Evolutionary conservation across 371 early-diverging fungal species (phyloP).

Genomic region (Mortierella sp.): DNA sequence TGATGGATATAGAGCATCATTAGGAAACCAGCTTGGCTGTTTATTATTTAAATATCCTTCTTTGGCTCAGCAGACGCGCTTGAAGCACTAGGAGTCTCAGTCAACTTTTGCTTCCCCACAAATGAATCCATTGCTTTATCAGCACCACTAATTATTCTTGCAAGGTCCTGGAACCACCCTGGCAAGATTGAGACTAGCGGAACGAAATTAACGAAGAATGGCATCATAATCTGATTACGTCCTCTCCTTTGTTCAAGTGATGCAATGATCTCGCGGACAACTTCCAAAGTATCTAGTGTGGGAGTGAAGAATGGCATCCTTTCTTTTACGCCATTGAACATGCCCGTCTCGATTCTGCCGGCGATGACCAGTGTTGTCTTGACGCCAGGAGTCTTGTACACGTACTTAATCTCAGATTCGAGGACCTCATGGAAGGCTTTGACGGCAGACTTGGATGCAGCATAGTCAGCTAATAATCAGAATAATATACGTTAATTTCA

Average conservation of each 20-base stretch:
- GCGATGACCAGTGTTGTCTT: conserved; percentile 61
- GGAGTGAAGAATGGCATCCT: conserved; percentile 62
- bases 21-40: neutral
- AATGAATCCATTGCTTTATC: conserved; percentile 47
- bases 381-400: conserved; percentile 52
- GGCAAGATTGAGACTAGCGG: conserved; percentile 60
- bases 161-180: conserved; percentile 51
- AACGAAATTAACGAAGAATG: conserved; percentile 59
- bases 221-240: conserved; percentile 58
- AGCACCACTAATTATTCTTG: conserved; percentile 29
- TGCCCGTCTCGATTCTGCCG: conserved; percentile 64
- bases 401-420: conserved; percentile 64
- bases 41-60: conserved; percentile 19
- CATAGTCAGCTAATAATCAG: conserved; percentile 63
- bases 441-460: conserved; percentile 69
- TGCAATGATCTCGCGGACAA: conserved; percentile 58
- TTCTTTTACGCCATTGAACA: conserved; percentile 66
- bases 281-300: conserved; percentile 55
- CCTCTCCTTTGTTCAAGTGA: conserved; percentile 58
- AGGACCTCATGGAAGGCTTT: conserved; percentile 65
- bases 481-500: too few relatives aligned
- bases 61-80: neutral
- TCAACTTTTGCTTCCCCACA: conserved; percentile 19
- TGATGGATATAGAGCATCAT: too few relatives aligned
- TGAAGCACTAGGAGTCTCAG: neutral